phyloP scores from a whole-genome alignment of 208 protist genomes.

The Trypanosoma lewisi region DNA sequence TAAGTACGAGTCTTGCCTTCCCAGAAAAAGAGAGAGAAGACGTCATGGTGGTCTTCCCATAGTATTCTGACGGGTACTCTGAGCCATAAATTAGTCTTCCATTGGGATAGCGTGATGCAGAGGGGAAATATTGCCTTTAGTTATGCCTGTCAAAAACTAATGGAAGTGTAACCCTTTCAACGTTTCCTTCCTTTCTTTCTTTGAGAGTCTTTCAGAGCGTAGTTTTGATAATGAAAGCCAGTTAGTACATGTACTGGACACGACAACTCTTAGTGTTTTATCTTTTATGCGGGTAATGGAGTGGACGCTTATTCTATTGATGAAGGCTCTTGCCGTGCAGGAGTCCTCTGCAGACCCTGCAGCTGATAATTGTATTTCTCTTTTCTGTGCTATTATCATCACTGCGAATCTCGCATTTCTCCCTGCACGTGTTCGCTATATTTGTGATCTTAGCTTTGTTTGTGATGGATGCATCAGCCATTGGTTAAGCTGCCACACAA shows the following conservation, averaged over 20 bases:
- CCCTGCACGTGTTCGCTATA: conserved; percentile 14
- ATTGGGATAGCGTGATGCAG: conserved; percentile 15
- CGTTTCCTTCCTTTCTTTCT: conserved; percentile 2
- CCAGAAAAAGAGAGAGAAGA: conserved; percentile 10
- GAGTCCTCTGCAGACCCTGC: not conserved
- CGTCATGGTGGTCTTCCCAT: conserved; percentile 7
- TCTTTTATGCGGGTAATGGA: conserved; percentile 20
- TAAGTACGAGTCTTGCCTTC: not conserved
- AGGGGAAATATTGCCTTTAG: conserved; percentile 9
- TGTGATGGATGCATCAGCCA: conserved; percentile 8
- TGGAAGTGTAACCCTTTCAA: not conserved
- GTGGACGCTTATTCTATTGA: not conserved
- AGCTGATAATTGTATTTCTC: conserved; percentile 14
- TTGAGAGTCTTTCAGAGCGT: not conserved
- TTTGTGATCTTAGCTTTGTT: not conserved
- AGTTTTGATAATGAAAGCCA: not conserved
- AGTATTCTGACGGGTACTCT: conserved; percentile 9
- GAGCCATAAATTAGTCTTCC: conserved; percentile 2
- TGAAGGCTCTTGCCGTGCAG: not conserved
- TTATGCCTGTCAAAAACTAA: conserved; percentile 6
- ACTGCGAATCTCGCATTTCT: not conserved
- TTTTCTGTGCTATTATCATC: not conserved
- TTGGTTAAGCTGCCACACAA: conserved; percentile 15
- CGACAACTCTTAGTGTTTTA: conserved; percentile 1
- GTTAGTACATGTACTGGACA: conserved; percentile 1